Conservation (phyloP, 768 basidiomycete genomes). For the Tulasnella sp. region DNA sequence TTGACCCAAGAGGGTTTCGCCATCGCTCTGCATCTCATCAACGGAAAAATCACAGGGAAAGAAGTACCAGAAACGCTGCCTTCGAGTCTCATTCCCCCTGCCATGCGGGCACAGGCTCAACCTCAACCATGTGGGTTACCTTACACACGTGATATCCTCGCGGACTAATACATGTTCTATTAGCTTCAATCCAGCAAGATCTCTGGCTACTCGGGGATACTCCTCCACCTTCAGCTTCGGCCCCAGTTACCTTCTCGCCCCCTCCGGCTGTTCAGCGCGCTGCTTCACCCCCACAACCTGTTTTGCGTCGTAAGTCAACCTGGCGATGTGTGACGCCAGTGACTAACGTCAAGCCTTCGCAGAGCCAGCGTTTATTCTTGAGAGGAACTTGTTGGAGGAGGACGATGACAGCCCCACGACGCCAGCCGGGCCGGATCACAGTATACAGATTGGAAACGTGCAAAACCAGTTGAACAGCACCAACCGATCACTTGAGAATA, state of each 20-base stretch:
- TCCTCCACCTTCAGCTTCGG: conserved; percentile 34
- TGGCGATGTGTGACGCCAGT: background rate
- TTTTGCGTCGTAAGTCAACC: background rate
- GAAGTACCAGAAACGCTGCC: conserved; percentile 72
- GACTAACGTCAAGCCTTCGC: background rate
- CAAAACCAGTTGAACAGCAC: conserved; percentile 84
- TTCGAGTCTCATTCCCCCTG: conserved; percentile 72
- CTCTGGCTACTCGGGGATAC: conserved; percentile 44
- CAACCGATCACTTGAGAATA: conserved; percentile 59
- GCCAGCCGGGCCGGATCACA: conserved; percentile 60
- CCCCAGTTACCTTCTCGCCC: conserved; percentile 10
- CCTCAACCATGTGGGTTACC: conserved; percentile 12
- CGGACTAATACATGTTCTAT: background rate
- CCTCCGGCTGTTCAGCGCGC: background rate
- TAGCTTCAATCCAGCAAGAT: conserved; percentile 33
- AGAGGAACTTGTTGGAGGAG: conserved; percentile 64
- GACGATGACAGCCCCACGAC: conserved; percentile 45
- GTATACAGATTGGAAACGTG: conserved; percentile 81
- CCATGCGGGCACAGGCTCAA: conserved; percentile 48
- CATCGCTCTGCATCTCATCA: conserved; percentile 91
- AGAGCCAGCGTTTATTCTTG: background rate
- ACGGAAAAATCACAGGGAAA: conserved; percentile 73
- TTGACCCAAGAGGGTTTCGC: conserved; percentile 91
- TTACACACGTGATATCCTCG: background rate
- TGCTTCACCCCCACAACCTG: background rate